These are phyloP conservation scores for rapeseed (Brassica napus) DNA, from an alignment of 345 rosid genomes.

Conservation along the genomic window DNA sequence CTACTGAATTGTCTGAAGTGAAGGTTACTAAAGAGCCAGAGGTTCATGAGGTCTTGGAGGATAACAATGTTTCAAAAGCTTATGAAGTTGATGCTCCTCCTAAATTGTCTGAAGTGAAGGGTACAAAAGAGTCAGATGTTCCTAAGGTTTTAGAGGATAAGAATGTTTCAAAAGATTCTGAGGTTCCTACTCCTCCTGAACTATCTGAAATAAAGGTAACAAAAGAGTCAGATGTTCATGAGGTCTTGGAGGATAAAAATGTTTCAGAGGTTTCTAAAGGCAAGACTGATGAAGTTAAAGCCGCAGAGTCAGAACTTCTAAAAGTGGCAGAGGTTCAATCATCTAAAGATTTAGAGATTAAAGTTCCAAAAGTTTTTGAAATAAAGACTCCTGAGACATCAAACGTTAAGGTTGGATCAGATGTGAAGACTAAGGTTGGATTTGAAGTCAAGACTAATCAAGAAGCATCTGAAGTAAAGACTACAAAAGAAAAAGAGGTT, in stretches of 20 bases:
- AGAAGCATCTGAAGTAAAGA: slow-evolving; percentile 3
- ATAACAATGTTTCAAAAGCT: slow-evolving; percentile 8
- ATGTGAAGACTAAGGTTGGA: slow-evolving; percentile 8
- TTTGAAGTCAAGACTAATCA: slow-evolving; percentile 6
- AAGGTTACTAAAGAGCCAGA: slow-evolving; percentile 19
- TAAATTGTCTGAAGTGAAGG: slow-evolving; percentile 7
- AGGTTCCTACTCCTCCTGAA: not conserved
- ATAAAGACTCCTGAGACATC: slow-evolving; percentile 16
- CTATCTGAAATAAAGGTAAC: not conserved
- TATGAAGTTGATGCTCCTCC: not conserved
- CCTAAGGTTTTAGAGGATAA: slow-evolving; percentile 11
- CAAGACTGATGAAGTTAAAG: slow-evolving; percentile 22
- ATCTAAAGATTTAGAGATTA: slow-evolving; percentile 21
- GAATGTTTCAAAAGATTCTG: not conserved
- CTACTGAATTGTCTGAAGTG: not conserved
- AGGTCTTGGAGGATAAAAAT: slow-evolving; percentile 26
- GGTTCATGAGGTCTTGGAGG: slow-evolving; percentile 12
- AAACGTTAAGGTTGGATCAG: not conserved
- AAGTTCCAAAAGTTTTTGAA: slow-evolving; percentile 24
- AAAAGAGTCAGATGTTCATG: slow-evolving; percentile 13
- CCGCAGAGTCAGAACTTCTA: slow-evolving; percentile 27
- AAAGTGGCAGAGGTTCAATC: slow-evolving; percentile 31
- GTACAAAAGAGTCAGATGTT: slow-evolving; percentile 20
- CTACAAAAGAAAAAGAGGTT: slow-evolving; percentile 1
- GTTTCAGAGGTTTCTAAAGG: slow-evolving; percentile 12